Evolutionary conservation across 169 alveolate genomes (phyloP).

Genomic region (Ichthyophthirius multifiliis): DNA sequence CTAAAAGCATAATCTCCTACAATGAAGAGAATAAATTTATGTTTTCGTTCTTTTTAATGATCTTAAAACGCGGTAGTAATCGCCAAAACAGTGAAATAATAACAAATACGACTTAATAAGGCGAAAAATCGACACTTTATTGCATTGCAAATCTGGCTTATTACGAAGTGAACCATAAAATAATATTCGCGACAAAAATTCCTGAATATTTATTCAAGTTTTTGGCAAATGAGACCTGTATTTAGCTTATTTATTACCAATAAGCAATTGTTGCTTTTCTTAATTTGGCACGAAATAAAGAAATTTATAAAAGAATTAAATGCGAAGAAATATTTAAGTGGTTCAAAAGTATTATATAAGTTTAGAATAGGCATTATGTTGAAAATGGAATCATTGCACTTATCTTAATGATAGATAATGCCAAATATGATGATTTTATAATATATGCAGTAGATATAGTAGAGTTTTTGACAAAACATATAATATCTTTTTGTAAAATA

Average conservation of each 20-base stretch:
- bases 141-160: constrained; percentile 30
- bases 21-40: constrained; percentile 33
- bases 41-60: constrained; percentile 14
- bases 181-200: constrained; percentile 15
- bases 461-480: constrained; percentile 19
- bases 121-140: not conserved
- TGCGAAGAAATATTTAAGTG: not conserved
- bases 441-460: constrained; percentile 23
- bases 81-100: not conserved
- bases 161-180: constrained; percentile 25
- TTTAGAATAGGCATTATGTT: not conserved
- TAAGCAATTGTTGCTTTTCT: constrained; percentile 11
- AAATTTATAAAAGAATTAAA: not conserved
- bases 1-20: not conserved
- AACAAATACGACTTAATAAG: not conserved
- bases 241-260: not conserved
- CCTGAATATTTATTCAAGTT: constrained; percentile 35
- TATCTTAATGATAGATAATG: constrained; percentile 29
- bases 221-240: constrained; percentile 4
- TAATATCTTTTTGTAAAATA: not conserved
- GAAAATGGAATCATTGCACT: constrained; percentile 11
- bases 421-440: constrained; percentile 20
- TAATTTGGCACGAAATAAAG: not conserved
- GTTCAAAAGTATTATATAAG: not conserved
- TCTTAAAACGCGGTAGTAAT: constrained; percentile 15